Conservation (phyloP, 768 basidiomycete species). For the Phaffia australis region DNA sequence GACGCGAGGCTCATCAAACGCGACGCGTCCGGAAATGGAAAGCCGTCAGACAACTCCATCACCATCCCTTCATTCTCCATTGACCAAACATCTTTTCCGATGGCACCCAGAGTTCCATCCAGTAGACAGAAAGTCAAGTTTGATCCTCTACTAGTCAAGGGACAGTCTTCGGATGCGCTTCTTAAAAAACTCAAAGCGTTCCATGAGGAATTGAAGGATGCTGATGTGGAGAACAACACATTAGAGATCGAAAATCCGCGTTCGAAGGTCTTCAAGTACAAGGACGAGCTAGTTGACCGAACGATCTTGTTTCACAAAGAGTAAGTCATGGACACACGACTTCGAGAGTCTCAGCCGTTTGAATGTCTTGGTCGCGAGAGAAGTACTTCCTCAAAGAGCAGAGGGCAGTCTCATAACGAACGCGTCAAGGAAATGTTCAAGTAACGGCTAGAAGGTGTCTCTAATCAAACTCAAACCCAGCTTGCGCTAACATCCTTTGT, state of each 20-base stretch:
- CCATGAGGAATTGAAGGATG: constrained; percentile 45
- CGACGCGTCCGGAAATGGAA: no score
- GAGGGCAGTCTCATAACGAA: neutral
- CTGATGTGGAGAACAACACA: constrained; percentile 69
- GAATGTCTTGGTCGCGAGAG: neutral
- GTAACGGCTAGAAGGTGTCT: neutral
- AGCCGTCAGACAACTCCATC: no score
- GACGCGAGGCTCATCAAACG: no score
- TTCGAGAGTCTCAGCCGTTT: neutral
- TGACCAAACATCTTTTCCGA: no score
- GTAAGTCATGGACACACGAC: constrained; percentile 25
- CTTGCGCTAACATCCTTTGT: neutral
- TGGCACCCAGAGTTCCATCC: no score
- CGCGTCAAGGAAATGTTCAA: neutral
- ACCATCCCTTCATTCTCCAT: no score
- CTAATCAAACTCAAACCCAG: no score
- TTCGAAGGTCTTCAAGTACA: constrained; percentile 45
- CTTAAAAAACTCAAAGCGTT: constrained; percentile 69
- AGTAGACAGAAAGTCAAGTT: no score
- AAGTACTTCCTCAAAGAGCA: no score
- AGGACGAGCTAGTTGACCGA: constrained; percentile 66
- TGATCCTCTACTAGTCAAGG: constrained; percentile 42
- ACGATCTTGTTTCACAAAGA: constrained; percentile 88
- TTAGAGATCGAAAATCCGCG: constrained; percentile 57
- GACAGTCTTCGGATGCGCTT: constrained; percentile 64